Evolutionary conservation across 2,329 filamentous ascomycete genomes (phyloP).

Genomic region (Botryotinia narcissicola): DNA sequence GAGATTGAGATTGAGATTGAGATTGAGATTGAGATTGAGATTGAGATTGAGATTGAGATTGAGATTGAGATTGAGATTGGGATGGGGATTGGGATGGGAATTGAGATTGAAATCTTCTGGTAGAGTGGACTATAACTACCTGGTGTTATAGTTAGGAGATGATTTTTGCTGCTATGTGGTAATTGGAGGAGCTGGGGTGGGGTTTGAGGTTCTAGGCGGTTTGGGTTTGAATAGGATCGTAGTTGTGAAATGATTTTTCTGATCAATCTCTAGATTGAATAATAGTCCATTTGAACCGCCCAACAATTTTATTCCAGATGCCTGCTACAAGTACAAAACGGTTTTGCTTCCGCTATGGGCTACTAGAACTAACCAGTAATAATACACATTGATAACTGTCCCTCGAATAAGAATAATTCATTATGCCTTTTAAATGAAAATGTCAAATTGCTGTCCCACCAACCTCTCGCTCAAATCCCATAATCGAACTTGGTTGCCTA

Average conservation of each 20-base stretch:
- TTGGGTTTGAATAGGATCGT: no score
- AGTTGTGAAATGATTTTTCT: background rate
- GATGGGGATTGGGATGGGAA: no score
- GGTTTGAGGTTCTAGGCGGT: background rate
- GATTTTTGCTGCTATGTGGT: background rate
- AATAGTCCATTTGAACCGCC: background rate
- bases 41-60: no score
- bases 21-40: no score
- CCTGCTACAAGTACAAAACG: background rate
- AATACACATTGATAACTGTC: background rate
- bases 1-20: no score
- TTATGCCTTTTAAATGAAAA: background rate
- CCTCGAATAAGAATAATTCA: background rate
- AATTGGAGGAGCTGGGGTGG: background rate
- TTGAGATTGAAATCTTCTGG: background rate
- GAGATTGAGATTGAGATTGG: no score
- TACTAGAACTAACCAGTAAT: background rate
- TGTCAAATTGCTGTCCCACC: conserved; percentile 22
- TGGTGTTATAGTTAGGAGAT: background rate
- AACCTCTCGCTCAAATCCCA: conserved; percentile 24
- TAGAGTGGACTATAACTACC: background rate
- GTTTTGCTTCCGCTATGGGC: fast-evolving
- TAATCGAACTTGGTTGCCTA: conserved; percentile 21
- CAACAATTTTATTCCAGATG: background rate
- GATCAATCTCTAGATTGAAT: background rate